These are phyloP conservation scores for Cercospora sojina DNA, from an alignment of 2,329 filamentous ascomycete species.

Conservation along the genomic window DNA sequence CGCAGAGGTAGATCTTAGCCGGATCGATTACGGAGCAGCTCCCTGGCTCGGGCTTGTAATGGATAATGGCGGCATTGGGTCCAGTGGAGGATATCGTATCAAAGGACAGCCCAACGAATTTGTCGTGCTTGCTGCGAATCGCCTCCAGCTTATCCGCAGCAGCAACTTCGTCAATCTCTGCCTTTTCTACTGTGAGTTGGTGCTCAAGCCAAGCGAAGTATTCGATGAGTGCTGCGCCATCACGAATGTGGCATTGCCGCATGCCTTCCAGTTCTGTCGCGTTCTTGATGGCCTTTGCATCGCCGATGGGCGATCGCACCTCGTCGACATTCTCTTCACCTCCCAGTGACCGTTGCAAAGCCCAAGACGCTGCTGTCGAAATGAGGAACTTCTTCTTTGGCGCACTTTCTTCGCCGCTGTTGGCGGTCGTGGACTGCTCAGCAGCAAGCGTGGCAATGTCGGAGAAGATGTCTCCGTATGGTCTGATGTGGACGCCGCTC, in stretches of 20 bases:
- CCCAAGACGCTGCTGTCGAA: slow-evolving; percentile 91
- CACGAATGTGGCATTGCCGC: slow-evolving; percentile 88
- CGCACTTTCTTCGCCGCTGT: slow-evolving; percentile 27
- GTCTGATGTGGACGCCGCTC: slow-evolving; percentile 69
- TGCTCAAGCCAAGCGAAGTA: slow-evolving; percentile 98
- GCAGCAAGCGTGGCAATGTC: slow-evolving; percentile 68
- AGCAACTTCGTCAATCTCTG: slow-evolving; percentile 78
- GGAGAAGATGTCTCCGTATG: slow-evolving; percentile 77
- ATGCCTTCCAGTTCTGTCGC: slow-evolving; percentile 85
- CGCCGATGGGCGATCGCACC: slow-evolving; percentile 78
- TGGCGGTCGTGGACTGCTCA: slow-evolving; percentile 31
- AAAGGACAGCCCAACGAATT: slow-evolving; percentile 89
- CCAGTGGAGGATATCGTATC: slow-evolving; percentile 95
- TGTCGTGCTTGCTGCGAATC: slow-evolving; percentile 65
- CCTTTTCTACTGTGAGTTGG: slow-evolving; percentile 69
- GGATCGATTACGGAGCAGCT: slow-evolving; percentile 82
- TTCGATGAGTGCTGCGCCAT: slow-evolving; percentile 84
- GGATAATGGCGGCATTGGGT: slow-evolving; percentile 88
- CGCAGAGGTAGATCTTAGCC: slow-evolving; percentile 84
- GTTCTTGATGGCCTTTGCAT: slow-evolving; percentile 94
- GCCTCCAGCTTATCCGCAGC: slow-evolving; percentile 89
- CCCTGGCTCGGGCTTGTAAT: slow-evolving; percentile 85
- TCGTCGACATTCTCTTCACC: slow-evolving; percentile 85
- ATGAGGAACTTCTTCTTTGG: slow-evolving; percentile 70
- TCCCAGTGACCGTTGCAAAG: slow-evolving; percentile 79